A percentile compares a stretch with the other conserved stretches of the same genome.
These are phyloP conservation scores for Berkeleyomyces rouxiae DNA, from an alignment of 2,329 filamentous ascomycete species.

Conservation along the genomic window DNA sequence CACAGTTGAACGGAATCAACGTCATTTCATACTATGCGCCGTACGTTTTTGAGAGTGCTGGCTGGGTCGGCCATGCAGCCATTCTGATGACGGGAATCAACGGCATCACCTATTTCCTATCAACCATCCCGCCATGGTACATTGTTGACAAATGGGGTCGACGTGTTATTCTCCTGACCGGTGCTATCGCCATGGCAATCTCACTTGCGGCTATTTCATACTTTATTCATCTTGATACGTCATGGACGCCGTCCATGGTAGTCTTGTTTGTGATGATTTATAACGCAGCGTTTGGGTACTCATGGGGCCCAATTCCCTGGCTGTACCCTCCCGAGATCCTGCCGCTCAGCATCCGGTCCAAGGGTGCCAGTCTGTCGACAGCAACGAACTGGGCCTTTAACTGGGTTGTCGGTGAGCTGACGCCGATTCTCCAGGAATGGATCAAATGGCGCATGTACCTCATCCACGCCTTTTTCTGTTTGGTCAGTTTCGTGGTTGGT, in stretches of 20 bases:
- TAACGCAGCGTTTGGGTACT: constrained; percentile 89
- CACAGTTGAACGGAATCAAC: constrained; percentile 96
- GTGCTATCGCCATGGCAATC: constrained; percentile 76
- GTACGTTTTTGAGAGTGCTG: constrained; percentile 87
- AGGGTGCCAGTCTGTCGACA: constrained; percentile 89
- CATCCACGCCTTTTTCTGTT: constrained; percentile 92
- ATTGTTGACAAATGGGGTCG: constrained; percentile 85
- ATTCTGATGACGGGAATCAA: constrained; percentile 97
- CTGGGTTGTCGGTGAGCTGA: constrained; percentile 91
- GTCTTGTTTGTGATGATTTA: constrained; percentile 96
- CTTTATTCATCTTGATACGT: constrained; percentile 78
- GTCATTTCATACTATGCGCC: constrained; percentile 99
- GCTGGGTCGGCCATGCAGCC: constrained; percentile 81
- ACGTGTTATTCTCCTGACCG: constrained; percentile 73
- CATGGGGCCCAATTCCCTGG: constrained; percentile 96
- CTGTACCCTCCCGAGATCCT: constrained; percentile 97
- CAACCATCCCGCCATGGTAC: constrained; percentile 93
- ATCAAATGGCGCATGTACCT: constrained; percentile 92
- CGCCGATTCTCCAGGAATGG: constrained; percentile 76
- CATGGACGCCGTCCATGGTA: constrained; percentile 63
- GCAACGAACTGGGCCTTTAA: constrained; percentile 98
- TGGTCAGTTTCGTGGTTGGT: constrained; percentile 90
- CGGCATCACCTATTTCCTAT: constrained; percentile 72
- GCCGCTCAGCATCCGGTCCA: constrained; percentile 87
- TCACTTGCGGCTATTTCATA: constrained; percentile 84